phyloP scores from a whole-genome alignment of 1,139 yeast species.

The Magnusiomyces fungicola region DNA sequence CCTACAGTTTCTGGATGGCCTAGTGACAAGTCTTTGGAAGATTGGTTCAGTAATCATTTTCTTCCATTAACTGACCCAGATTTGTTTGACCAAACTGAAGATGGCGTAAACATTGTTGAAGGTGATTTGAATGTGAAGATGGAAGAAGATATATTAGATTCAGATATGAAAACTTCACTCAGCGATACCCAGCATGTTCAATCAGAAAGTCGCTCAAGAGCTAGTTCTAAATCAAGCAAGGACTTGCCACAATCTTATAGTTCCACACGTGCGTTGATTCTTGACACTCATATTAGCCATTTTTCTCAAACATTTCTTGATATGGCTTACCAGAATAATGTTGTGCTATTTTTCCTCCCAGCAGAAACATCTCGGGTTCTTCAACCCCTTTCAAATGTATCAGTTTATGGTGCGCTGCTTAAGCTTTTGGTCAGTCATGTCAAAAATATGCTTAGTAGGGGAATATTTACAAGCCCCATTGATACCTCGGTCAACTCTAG shows the following conservation, averaged over 20 bases:
- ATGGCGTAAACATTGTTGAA: too few species aligned
- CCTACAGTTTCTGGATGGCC: conserved; percentile 6
- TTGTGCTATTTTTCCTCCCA: conserved; percentile 1
- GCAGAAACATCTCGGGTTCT: not conserved
- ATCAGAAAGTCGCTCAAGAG: too few species aligned
- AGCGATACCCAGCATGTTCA: too few species aligned
- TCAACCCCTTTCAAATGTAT: conserved; percentile 2
- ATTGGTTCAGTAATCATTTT: conserved; percentile 3
- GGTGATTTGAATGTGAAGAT: too few species aligned
- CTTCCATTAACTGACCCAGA: not conserved
- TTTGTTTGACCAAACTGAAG: too few species aligned
- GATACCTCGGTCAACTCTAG: not conserved
- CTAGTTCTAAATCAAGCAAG: too few species aligned
- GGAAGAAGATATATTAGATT: too few species aligned
- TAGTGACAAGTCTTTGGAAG: not conserved
- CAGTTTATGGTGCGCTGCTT: not conserved
- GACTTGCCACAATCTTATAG: too few species aligned
- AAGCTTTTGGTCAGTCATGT: not conserved
- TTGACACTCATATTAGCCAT: conserved; percentile 7
- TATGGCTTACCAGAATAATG: conserved; percentile 2
- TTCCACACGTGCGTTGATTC: not conserved
- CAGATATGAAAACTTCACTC: too few species aligned
- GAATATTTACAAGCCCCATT: not conserved
- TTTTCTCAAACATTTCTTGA: conserved; percentile 1
- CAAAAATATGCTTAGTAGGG: not conserved